phyloP scores from a whole-genome alignment of 257 asterid genomes.

The Eucommia ulmoides region DNA sequence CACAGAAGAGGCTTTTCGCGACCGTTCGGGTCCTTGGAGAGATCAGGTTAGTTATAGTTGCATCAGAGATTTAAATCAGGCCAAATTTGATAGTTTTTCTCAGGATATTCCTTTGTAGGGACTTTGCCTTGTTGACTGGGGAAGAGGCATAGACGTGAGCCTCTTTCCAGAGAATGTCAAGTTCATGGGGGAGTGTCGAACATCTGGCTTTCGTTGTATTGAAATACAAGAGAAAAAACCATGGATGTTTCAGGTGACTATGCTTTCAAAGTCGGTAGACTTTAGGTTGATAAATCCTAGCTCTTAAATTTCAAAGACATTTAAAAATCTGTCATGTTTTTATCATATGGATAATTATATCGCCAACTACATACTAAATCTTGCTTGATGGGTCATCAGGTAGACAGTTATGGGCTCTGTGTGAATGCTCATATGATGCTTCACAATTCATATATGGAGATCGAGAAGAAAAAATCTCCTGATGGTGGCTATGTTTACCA shows the following conservation, averaged over 20 bases:
- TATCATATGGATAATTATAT: no score
- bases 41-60: slow-evolving; percentile 57
- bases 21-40: slow-evolving; percentile 59
- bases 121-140: slow-evolving; percentile 97
- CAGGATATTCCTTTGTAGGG: slow-evolving; percentile 43
- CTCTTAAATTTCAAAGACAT: neutral
- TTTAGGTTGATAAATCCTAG: neutral
- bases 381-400: slow-evolving; percentile 45
- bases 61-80: neutral
- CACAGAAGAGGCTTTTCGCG: slow-evolving; percentile 37
- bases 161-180: slow-evolving; percentile 53
- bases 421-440: slow-evolving; percentile 85
- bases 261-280: slow-evolving; percentile 1
- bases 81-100: slow-evolving; percentile 7
- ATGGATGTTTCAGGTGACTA: slow-evolving; percentile 75
- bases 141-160: slow-evolving; percentile 76
- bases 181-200: slow-evolving; percentile 79
- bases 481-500: slow-evolving; percentile 46
- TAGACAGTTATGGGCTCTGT: slow-evolving; percentile 74
- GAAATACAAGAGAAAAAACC: slow-evolving; percentile 90
- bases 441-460: slow-evolving; percentile 74
- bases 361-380: no score
- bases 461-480: slow-evolving; percentile 35
- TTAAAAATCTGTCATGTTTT: neutral
- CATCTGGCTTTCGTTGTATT: slow-evolving; percentile 90